Evolutionary conservation across 148 eudicot genomes (phyloP), one percentile per base, ranked within the genome.

Genomic region (Cornus controversa): DNA sequence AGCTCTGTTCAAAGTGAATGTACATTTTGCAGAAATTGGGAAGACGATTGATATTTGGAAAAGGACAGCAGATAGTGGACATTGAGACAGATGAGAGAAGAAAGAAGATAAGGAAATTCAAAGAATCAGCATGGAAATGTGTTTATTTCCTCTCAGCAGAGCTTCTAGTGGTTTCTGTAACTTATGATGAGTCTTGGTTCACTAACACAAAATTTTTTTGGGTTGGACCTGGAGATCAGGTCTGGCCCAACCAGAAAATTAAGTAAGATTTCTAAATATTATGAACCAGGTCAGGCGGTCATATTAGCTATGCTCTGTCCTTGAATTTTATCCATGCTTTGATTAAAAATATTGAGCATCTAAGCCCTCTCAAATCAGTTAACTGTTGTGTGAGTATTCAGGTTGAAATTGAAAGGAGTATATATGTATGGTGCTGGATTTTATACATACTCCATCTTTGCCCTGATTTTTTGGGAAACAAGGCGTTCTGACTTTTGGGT

Each of bases 41-140:
- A 2, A 84, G 74, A 54, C 83, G 87, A 34, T 75, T 90, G 80
- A 92, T 94, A 70, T 94, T 92, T 81, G 93, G 88, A 24, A 92
- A 84, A 79, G 87, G 82, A 74, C 71, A 77, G 69, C 77, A 84
- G 74, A 47, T 63, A 23, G 83, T 84, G 34, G 87, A 89, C 42
- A 69, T 79, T 54, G 92, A 89, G 70, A 67, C 78, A 0, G 83
- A 82, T 72, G 91, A 80, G 6, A 86, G 85, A 66, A 87, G 73
- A 75, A 90, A 86, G 87, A 94, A 81, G 87, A 79, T 94, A 24
- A 75, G 85, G 69, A 94, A 94, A 85, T 94, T 94, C 84, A 94
- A 94, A 85, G 98, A 94, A 80, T 94, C 98, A 14, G 97, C 98
- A 25, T 94, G 98, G 98, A 94, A 94, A 85, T 92, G 89, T 78